Evolutionary conservation across 768 basidiomycete genomes (phyloP).

Genomic region (Boletus subcaerulescens): DNA sequence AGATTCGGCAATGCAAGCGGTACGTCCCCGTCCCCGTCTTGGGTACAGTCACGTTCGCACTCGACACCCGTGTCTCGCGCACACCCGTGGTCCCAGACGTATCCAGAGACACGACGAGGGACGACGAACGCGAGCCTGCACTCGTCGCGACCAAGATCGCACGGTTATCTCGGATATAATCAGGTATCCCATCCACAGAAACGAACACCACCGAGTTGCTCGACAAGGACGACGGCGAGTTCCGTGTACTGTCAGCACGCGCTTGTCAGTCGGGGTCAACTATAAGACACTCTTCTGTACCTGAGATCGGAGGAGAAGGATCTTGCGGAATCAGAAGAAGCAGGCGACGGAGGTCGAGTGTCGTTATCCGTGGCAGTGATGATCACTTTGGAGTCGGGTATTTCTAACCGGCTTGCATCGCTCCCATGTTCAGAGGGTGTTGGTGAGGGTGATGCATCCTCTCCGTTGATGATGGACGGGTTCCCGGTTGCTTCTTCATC

Average conservation of each 20-base stretch:
- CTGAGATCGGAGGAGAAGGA: slow-evolving; percentile 17
- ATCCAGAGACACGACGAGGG: slow-evolving; percentile 19
- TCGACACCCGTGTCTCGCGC: neutral
- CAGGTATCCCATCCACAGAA: slow-evolving; percentile 30
- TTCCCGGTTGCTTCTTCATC: neutral
- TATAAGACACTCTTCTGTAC: neutral
- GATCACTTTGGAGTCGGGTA: neutral
- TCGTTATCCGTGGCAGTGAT: neutral
- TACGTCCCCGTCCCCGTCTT: neutral
- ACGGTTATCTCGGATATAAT: slow-evolving; percentile 30
- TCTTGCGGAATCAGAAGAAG: slow-evolving; percentile 10
- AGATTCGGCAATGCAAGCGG: slow-evolving; percentile 49
- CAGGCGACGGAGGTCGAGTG: slow-evolving; percentile 9
- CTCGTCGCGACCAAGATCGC: slow-evolving; percentile 32
- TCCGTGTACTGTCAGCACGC: neutral
- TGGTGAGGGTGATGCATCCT: slow-evolving; percentile 19
- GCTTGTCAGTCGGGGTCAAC: neutral
- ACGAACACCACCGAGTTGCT: slow-evolving; percentile 28
- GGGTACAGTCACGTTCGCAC: neutral
- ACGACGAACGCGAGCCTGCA: slow-evolving; percentile 24
- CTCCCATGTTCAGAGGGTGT: slow-evolving; percentile 31
- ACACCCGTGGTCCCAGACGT: neutral
- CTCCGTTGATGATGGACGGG: neutral
- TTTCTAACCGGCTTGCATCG: neutral
- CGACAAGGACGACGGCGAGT: slow-evolving; percentile 9